Evolutionary conservation across 306 rosid species (phyloP).

Genomic region (Acacia acuminata): DNA sequence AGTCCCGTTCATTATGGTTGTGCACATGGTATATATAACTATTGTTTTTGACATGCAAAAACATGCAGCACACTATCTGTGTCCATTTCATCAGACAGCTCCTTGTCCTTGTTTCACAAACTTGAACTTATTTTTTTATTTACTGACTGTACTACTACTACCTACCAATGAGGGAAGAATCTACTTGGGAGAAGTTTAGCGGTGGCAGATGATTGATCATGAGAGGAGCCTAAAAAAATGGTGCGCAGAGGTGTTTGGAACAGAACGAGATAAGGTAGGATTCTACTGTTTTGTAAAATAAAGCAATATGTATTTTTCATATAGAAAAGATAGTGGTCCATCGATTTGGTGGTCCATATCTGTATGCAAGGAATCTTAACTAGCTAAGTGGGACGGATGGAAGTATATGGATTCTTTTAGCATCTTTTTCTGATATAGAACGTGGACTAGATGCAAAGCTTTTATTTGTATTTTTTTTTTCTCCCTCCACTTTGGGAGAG

Average conservation of each 20-base stretch:
- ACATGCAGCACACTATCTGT: not conserved
- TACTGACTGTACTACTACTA: not conserved
- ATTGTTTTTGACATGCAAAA: not conserved
- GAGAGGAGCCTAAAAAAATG: not conserved
- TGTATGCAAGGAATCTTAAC: constrained; percentile 6
- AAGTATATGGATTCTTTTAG: constrained; percentile 13
- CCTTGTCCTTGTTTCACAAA: not conserved
- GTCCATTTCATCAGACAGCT: not conserved
- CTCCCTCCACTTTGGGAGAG: constrained; percentile 25
- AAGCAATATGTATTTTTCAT: not conserved
- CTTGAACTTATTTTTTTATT: not conserved
- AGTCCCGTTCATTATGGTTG: not conserved
- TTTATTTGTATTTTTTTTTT: not conserved
- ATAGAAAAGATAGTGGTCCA: not conserved
- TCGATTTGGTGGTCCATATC: not conserved
- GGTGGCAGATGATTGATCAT: not conserved
- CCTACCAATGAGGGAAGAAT: not conserved
- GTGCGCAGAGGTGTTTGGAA: not conserved
- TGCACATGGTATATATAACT: not conserved
- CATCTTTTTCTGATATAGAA: constrained; percentile 22
- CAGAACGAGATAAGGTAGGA: not conserved
- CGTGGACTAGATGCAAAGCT: constrained; percentile 7
- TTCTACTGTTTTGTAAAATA: not conserved
- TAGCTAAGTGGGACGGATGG: not conserved
- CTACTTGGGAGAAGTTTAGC: not conserved